These are phyloP conservation scores for Calonectria honghensis DNA, from an alignment of 2,329 filamentous ascomycete genomes.

Conservation along the genomic window DNA sequence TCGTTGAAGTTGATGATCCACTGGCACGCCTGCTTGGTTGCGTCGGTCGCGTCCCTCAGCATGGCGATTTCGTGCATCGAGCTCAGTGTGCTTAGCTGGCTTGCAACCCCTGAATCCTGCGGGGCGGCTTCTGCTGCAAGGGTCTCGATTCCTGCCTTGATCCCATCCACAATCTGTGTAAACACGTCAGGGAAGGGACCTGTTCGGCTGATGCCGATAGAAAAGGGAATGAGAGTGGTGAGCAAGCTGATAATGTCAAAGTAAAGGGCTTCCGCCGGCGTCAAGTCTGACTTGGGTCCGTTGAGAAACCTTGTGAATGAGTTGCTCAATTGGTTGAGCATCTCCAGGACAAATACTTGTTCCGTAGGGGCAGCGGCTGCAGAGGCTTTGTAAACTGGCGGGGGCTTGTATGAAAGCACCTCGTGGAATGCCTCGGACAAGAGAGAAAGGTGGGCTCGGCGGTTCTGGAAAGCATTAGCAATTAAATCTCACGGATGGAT, in stretches of 20 bases:
- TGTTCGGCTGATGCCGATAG: slow-evolving; percentile 51
- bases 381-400: slow-evolving; percentile 70
- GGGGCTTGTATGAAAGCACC: slow-evolving; percentile 67
- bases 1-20: slow-evolving; percentile 62
- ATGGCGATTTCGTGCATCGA: slow-evolving; percentile 62
- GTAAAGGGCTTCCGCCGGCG: slow-evolving; percentile 65
- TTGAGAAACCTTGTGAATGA: slow-evolving; percentile 64
- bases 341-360: slow-evolving; percentile 66
- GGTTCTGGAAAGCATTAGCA: slow-evolving; percentile 62
- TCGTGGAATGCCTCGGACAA: slow-evolving; percentile 72
- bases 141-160: slow-evolving; percentile 54
- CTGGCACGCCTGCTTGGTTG: slow-evolving; percentile 56
- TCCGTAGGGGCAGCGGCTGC: slow-evolving; percentile 63
- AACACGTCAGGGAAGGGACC: slow-evolving; percentile 51
- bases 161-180: slow-evolving; percentile 52
- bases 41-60: slow-evolving; percentile 62
- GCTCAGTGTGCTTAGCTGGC: slow-evolving; percentile 53
- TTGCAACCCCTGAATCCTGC: slow-evolving; percentile 38
- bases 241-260: slow-evolving; percentile 67
- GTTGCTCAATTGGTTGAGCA: slow-evolving; percentile 64
- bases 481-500: neutral
- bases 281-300: slow-evolving; percentile 58
- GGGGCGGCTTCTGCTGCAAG: slow-evolving; percentile 48
- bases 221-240: slow-evolving; percentile 59
- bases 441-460: slow-evolving; percentile 69